Percentiles rank a stretch among this genome's conserved stretches.
Evolutionary conservation across 1,284 basidiomycete genomes (phyloP).

Genomic region (Ceratobasidium sp.): DNA sequence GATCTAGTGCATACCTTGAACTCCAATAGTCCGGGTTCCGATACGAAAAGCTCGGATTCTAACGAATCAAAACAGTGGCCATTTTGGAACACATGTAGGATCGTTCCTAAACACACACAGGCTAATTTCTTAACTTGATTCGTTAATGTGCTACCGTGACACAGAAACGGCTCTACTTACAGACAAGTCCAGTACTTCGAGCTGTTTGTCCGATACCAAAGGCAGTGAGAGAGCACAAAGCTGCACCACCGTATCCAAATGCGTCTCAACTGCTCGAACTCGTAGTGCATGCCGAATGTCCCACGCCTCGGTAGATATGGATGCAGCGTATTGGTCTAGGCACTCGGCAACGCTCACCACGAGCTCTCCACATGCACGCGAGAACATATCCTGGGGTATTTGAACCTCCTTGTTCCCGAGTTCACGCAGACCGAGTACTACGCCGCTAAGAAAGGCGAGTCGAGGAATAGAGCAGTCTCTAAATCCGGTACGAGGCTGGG

Average conservation of each 20-base stretch:
- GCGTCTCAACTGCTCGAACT: neutral
- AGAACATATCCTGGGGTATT: neutral
- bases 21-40: neutral
- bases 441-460: constrained; percentile 38
- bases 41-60: neutral
- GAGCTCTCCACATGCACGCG: neutral
- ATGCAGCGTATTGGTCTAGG: constrained; percentile 17
- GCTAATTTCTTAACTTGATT: constrained; percentile 7
- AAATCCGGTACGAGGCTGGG: neutral
- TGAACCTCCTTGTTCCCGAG: constrained; percentile 23
- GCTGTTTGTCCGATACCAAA: neutral
- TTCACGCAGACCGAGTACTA: constrained; percentile 38
- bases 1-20: constrained; percentile 8
- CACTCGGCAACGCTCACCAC: constrained; percentile 25
- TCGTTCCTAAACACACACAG: constrained; percentile 16
- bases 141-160: neutral
- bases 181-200: constrained; percentile 18
- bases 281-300: neutral
- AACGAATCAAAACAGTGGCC: constrained; percentile 12
- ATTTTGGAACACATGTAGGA: constrained; percentile 13
- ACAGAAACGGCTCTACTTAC: neutral
- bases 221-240: constrained; percentile 7
- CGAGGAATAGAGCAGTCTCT: constrained; percentile 22
- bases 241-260: constrained; percentile 14
- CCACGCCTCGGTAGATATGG: neutral